A percentile compares a stretch with the other conserved stretches of the same genome.
phyloP scores from a whole-genome alignment of 1,284 basidiomycete species.

The Ceratobasidium sp. region DNA sequence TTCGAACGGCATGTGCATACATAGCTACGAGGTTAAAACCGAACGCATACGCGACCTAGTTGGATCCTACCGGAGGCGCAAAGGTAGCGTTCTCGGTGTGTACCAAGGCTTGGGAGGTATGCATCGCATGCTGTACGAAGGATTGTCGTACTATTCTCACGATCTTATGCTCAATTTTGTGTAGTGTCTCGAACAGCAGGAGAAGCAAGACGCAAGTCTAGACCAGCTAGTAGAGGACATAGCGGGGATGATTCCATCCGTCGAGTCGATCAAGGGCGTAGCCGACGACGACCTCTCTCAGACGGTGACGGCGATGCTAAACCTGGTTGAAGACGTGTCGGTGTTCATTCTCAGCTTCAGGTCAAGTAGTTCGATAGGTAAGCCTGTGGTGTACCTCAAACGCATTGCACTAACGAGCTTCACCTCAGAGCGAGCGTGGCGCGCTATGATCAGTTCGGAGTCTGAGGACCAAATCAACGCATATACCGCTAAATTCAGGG shows the following conservation, averaged over 20 bases:
- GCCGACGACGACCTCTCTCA: neutral
- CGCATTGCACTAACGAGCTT: too few species aligned
- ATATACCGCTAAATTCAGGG: neutral
- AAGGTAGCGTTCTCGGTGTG: neutral
- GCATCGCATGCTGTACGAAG: neutral
- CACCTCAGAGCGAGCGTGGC: neutral
- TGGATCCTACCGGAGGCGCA: neutral
- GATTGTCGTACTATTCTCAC: neutral
- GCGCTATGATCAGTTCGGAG: neutral
- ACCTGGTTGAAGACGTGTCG: conserved; percentile 17
- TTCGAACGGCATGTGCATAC: too few species aligned
- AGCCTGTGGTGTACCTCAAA: too few species aligned
- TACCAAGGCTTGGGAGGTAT: conserved; percentile 1
- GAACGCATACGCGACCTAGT: neutral
- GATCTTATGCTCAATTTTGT: neutral
- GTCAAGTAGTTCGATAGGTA: neutral
- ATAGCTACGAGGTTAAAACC: too few species aligned
- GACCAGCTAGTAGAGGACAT: neutral
- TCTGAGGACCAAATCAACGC: neutral
- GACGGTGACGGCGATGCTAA: neutral
- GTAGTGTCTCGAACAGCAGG: conserved; percentile 11
- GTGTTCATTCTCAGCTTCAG: neutral
- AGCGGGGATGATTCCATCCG: neutral
- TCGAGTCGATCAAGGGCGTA: neutral
- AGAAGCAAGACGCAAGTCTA: neutral